Conservation (phyloP, 371 early-diverging fungal species). For the Nosema muscidifuracis region DNA sequence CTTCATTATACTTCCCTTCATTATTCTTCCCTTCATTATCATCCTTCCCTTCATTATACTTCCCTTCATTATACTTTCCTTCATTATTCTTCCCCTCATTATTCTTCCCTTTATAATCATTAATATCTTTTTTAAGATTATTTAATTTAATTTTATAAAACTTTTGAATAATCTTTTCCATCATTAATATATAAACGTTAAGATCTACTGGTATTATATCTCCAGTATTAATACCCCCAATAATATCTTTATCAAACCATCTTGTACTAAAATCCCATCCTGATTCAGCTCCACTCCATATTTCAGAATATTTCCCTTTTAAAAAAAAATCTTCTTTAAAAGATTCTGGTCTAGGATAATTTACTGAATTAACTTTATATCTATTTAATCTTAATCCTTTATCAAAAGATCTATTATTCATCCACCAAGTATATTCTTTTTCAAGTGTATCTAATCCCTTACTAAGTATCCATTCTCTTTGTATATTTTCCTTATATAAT, state of each 20-base stretch:
- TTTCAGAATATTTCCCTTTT: slow-evolving; percentile 65
- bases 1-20: not conserved
- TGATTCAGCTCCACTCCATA: slow-evolving; percentile 74
- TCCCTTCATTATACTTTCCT: not conserved
- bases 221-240: slow-evolving; percentile 64
- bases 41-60: not conserved
- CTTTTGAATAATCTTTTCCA: slow-evolving; percentile 66
- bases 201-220: slow-evolving; percentile 73
- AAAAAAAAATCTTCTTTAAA: slow-evolving; percentile 67
- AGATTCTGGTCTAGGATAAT: slow-evolving; percentile 71
- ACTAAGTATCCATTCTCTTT: slow-evolving; percentile 35
- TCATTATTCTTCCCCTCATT: not conserved
- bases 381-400: slow-evolving; percentile 24
- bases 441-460: slow-evolving; percentile 43
- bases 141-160: slow-evolving; percentile 61
- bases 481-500: slow-evolving; percentile 31
- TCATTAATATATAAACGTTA: slow-evolving; percentile 71
- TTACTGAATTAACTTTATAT: slow-evolving; percentile 17
- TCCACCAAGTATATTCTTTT: slow-evolving; percentile 70
- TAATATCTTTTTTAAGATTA: not conserved
- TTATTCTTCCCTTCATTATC: not conserved
- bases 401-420: slow-evolving; percentile 60
- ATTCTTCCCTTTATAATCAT: not conserved
- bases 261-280: slow-evolving; percentile 79
- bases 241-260: slow-evolving; percentile 64